Conservation (phyloP, 441 rosid genomes). For the Erysimum cheiri region DNA sequence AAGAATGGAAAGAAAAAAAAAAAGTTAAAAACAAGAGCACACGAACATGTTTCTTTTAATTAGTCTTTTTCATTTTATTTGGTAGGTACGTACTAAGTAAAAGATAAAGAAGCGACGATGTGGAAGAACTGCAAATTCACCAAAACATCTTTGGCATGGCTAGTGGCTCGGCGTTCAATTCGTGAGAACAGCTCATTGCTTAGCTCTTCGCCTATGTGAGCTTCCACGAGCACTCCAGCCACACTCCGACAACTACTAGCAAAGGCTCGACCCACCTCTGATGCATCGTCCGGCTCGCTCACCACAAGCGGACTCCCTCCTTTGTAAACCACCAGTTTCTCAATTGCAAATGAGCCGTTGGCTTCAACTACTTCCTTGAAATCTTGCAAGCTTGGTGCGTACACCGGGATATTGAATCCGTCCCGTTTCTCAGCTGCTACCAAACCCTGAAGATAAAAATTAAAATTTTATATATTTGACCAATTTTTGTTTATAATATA, state of each 20-base stretch:
- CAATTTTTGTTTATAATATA: background rate
- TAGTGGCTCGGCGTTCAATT: slow-evolving; percentile 62
- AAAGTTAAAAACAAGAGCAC: slow-evolving; percentile 21
- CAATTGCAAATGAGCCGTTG: slow-evolving; percentile 65
- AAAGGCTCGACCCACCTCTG: slow-evolving; percentile 76
- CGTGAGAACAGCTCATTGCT: slow-evolving; percentile 72
- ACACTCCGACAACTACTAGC: slow-evolving; percentile 80
- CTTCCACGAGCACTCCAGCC: slow-evolving; percentile 87
- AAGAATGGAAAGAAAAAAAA: background rate
- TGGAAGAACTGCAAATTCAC: slow-evolving; percentile 87
- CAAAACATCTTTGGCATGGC: slow-evolving; percentile 76
- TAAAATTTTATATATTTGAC: background rate
- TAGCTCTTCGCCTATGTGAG: slow-evolving; percentile 82
- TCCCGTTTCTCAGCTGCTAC: slow-evolving; percentile 76
- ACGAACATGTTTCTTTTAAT: slow-evolving; percentile 20
- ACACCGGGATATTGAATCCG: slow-evolving; percentile 87
- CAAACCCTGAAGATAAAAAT: slow-evolving; percentile 56
- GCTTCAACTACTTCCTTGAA: slow-evolving; percentile 87
- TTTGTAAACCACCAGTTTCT: slow-evolving; percentile 83
- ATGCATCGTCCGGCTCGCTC: slow-evolving; percentile 65
- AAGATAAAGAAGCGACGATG: slow-evolving; percentile 84
- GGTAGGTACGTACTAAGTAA: slow-evolving; percentile 35
- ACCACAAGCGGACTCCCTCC: slow-evolving; percentile 98
- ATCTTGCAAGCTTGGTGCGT: slow-evolving; percentile 86
- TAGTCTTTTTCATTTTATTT: background rate